Base-by-base conservation (phyloP, 352 stramenopile species). In the Pythium coloratum region DNA sequence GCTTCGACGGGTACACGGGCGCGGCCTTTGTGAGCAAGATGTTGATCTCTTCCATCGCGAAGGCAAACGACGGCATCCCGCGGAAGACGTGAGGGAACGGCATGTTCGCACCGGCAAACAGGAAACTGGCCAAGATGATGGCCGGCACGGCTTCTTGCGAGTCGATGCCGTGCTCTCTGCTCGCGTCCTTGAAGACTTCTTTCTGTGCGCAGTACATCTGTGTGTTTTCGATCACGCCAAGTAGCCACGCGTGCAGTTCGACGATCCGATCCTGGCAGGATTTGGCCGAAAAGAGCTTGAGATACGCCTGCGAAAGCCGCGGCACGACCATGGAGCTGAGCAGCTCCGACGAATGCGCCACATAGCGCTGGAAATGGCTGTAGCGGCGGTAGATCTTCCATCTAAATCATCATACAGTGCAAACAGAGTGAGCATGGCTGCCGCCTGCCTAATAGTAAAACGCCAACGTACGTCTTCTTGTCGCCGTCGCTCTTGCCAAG, bases 311-410 rank as follows among this genome's bases (percentile, higher is more conserved):
- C 28, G 86, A 91, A 16, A 95, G 72, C 8, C 70, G 62, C 7
- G 86, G 86, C 8, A 92, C 76, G 9, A 81, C 73, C 61, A 91
- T 81, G 58, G 67, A 79, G 34, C 76, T 73, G 32, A 90, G 57
- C 24, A 91, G 47, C 56, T 90, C 80, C 3, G 72, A 81, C 7
- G 84, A 88, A 47, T 85, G 76, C n/a, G 76, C 62, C 14, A 90
- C 76, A 60, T 92, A 92, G 56, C 80, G 74, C 58, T 95, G 79
- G 73, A 95, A 95, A 24, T 95, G 84, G 34, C 87, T 74, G 66
- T 95, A 95, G n/a, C 87, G 85, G 8, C 85, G 81, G 51, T 93
- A 92, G 62, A 95, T 88, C 64, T 92, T 92, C 86, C 86, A 95
- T 38, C 75, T 53, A 47, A 47, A 20, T 16, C 10, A 30, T 30